Percentiles rank a stretch among this genome's conserved stretches.
Evolutionary conservation across 208 protist genomes (phyloP).

Genomic region (Leishmania amazonensis): DNA sequence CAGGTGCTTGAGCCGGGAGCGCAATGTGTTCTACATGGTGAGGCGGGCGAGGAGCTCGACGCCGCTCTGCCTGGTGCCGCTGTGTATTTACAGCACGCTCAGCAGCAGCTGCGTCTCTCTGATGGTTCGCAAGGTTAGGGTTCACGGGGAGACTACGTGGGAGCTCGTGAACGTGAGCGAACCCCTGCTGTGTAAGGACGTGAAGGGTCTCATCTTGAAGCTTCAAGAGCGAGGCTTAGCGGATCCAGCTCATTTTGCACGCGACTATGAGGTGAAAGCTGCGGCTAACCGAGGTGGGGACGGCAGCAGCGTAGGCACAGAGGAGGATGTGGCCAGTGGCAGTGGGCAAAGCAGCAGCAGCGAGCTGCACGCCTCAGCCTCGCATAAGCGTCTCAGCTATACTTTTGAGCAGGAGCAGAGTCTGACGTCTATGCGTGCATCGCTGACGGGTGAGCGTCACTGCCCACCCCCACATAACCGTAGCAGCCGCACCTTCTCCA

Average conservation of each 20-base stretch:
- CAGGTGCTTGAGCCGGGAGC: conserved; percentile 29
- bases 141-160: conserved; percentile 54
- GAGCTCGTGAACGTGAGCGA: conserved; percentile 79
- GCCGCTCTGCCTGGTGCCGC: conserved; percentile 59
- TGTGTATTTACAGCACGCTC: conserved; percentile 31
- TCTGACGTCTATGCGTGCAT: not conserved
- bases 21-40: conserved; percentile 70
- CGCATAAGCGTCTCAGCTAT: conserved; percentile 23
- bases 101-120: conserved; percentile 57
- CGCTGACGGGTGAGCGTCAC: not conserved
- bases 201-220: conserved; percentile 56
- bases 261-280: conserved; percentile 42
- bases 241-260: conserved; percentile 52
- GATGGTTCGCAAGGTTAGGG: conserved; percentile 68
- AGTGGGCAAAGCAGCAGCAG: conserved; percentile 21
- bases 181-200: conserved; percentile 41
- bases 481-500: conserved; percentile 30
- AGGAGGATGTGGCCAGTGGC: conserved; percentile 18
- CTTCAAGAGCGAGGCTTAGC: conserved; percentile 60
- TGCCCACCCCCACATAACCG: not conserved
- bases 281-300: conserved; percentile 12
- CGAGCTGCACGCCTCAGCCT: conserved; percentile 14
- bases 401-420: conserved; percentile 33
- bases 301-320: conserved; percentile 1
- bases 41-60: conserved; percentile 35